Conservation (phyloP, 768 basidiomycete genomes). For the Russula emetica region DNA sequence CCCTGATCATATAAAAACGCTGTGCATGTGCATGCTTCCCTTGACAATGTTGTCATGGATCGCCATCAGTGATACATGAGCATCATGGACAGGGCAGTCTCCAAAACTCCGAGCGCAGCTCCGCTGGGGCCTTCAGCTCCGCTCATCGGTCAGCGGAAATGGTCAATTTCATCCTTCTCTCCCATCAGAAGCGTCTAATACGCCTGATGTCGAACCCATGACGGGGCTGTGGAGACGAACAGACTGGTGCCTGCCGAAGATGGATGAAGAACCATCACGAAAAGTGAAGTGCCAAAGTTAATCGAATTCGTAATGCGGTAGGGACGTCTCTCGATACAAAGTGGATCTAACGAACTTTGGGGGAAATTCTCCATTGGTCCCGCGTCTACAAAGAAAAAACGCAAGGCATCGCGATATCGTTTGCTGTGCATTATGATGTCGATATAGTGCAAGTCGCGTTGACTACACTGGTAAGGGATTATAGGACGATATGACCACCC, state of each 20-base stretch:
- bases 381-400: too few relatives aligned
- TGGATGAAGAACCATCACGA: conserved; percentile 7
- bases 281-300: background rate
- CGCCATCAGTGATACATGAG: conserved; percentile 24
- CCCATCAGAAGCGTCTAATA: conserved; percentile 9
- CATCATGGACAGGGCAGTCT: background rate
- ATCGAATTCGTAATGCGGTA: background rate
- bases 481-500: background rate
- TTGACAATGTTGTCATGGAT: conserved; percentile 1
- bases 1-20: conserved; percentile 13
- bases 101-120: background rate
- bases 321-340: too few relatives aligned
- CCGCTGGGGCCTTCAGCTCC: background rate
- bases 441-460: background rate
- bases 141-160: background rate
- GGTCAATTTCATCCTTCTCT: background rate
- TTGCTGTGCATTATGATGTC: background rate
- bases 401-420: too few relatives aligned
- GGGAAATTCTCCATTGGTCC: too few relatives aligned
- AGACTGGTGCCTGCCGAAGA: background rate
- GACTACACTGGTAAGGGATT: background rate
- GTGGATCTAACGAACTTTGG: too few relatives aligned
- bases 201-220: background rate
- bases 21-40: conserved; percentile 3
- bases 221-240: background rate